Conservation (phyloP, 768 basidiomycete species). For the Hypsizygus marmoreus region DNA sequence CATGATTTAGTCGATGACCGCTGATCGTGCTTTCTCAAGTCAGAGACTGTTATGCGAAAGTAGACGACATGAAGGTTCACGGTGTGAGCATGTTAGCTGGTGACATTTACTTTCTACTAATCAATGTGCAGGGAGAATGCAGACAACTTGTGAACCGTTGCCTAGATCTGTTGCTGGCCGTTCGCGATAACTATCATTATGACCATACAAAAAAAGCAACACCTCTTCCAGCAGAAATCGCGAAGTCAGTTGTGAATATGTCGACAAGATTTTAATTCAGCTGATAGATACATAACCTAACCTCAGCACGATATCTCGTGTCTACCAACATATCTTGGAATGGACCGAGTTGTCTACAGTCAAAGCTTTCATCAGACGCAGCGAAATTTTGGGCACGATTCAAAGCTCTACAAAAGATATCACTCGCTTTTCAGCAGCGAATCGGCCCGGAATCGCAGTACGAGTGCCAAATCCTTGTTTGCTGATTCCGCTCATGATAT, state of each 20-base stretch:
- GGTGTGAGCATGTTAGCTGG: not conserved
- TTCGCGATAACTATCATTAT: not conserved
- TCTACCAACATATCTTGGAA: not conserved
- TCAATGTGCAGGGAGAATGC: not conserved
- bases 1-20: too few relatives aligned
- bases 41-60: not conserved
- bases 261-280: too few relatives aligned
- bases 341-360: constrained; percentile 3
- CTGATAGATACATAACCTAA: too few relatives aligned
- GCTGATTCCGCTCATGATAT: too few relatives aligned
- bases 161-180: not conserved
- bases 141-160: not conserved
- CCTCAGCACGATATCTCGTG: too few relatives aligned
- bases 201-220: not conserved
- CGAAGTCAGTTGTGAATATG: too few relatives aligned
- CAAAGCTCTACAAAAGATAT: not conserved
- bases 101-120: not conserved
- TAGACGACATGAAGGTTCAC: not conserved
- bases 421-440: not conserved
- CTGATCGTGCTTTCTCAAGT: not conserved
- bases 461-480: too few relatives aligned
- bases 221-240: too few relatives aligned
- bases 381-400: not conserved
- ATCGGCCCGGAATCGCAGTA: not conserved
- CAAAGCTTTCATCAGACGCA: not conserved